These are phyloP conservation scores for Arthromyces matolae DNA, from an alignment of 768 basidiomycete genomes.

Conservation along the genomic window DNA sequence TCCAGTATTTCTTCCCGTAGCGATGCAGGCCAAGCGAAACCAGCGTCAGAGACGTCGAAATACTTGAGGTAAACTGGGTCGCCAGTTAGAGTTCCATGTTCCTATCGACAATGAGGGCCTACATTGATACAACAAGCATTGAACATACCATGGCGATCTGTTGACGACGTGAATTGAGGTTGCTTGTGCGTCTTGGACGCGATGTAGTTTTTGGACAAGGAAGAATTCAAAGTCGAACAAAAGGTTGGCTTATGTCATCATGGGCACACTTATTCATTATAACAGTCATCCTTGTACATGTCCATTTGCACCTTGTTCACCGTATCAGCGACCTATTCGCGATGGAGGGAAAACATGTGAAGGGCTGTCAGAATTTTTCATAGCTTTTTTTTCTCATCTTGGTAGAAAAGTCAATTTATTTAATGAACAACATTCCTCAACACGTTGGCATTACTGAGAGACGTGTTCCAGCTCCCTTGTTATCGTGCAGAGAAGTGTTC, in stretches of 20 bases:
- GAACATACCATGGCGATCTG: conserved; percentile 1
- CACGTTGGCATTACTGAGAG: background rate
- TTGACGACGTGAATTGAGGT: background rate
- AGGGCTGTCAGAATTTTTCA: too few relatives aligned
- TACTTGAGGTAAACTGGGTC: conserved; percentile 25
- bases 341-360: too few relatives aligned
- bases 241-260: conserved; percentile 13
- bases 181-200: background rate
- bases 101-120: background rate
- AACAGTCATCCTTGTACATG: too few relatives aligned
- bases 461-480: background rate
- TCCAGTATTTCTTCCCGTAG: conserved; percentile 55
- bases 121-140: background rate
- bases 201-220: background rate
- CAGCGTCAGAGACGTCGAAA: conserved; percentile 50
- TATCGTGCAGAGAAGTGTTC: background rate
- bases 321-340: too few relatives aligned
- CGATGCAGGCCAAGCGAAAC: conserved; percentile 59
- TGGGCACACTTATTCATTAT: background rate
- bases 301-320: too few relatives aligned
- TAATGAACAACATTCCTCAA: too few relatives aligned
- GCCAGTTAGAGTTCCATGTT: conserved; percentile 16
- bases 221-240: conserved; percentile 1
- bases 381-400: too few relatives aligned
- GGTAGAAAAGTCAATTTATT: too few relatives aligned